phyloP scores from a whole-genome alignment of 257 asterid genomes.

The Cruciata laevipes region DNA sequence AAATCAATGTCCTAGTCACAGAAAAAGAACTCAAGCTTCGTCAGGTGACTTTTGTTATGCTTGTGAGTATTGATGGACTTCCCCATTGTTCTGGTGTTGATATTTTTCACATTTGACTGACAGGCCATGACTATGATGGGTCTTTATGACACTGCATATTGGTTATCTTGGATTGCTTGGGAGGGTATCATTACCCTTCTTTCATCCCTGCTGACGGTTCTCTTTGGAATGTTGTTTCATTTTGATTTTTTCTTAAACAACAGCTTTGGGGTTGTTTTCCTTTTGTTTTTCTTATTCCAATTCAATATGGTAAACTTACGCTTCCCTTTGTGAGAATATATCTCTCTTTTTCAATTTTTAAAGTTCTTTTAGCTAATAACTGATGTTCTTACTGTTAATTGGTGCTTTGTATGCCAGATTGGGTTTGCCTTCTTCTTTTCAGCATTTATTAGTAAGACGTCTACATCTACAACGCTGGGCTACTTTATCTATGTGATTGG shows the following conservation, averaged over 20 bases:
- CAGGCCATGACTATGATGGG: constrained; percentile 98
- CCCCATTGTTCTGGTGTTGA: constrained; percentile 9
- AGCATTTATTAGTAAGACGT: constrained; percentile 68
- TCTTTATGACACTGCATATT: constrained; percentile 86
- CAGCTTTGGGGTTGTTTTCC: constrained; percentile 60
- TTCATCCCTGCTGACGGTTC: constrained; percentile 67
- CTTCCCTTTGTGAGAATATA: constrained; percentile 1
- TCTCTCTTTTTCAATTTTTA: not conserved
- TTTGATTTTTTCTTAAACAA: constrained; percentile 78
- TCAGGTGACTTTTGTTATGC: constrained; percentile 41
- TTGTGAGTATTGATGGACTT: constrained; percentile 2
- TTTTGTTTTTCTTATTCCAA: constrained; percentile 77
- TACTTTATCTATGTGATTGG: constrained; percentile 66
- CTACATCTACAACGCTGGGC: constrained; percentile 72
- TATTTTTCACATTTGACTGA: constrained; percentile 14
- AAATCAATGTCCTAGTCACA: constrained; percentile 57
- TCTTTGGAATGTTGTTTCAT: constrained; percentile 94
- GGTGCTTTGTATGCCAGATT: constrained; percentile 37
- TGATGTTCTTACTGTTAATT: not conserved
- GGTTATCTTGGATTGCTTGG: constrained; percentile 95
- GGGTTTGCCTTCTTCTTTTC: constrained; percentile 78
- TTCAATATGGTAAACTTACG: constrained; percentile 60
- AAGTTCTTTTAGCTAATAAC: not conserved
- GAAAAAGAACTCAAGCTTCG: constrained; percentile 97
- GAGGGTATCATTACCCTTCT: constrained; percentile 61